Evolutionary conservation across 352 stramenopile genomes (phyloP).

Genomic region (Globisporangium barbulae): DNA sequence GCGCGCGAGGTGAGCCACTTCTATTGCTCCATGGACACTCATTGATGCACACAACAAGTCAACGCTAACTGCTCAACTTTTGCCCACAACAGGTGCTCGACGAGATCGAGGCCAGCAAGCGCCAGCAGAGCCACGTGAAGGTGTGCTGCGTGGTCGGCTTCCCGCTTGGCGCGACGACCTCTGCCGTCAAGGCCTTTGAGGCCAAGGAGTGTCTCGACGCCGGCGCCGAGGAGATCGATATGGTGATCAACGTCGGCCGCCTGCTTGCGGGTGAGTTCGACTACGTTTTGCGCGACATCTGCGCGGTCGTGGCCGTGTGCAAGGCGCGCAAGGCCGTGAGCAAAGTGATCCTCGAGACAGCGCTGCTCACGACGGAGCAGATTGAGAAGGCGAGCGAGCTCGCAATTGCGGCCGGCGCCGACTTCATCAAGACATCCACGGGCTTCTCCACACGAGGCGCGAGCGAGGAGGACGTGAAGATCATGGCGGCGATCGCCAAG

Average conservation of each 20-base stretch:
- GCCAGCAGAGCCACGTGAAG: constrained; percentile 44
- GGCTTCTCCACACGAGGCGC: constrained; percentile 82
- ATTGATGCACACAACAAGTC: not conserved
- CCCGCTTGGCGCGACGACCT: constrained; percentile 57
- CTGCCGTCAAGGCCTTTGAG: constrained; percentile 72
- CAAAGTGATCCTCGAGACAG: constrained; percentile 88
- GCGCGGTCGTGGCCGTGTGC: constrained; percentile 63
- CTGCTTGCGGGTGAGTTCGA: constrained; percentile 62
- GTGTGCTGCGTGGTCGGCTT: constrained; percentile 85
- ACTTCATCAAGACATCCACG: constrained; percentile 89
- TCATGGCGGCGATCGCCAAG: constrained; percentile 67
- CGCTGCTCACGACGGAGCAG: constrained; percentile 63
- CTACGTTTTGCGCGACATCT: constrained; percentile 75
- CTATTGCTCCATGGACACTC: not conserved
- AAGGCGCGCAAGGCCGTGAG: constrained; percentile 49
- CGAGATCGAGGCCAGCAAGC: constrained; percentile 29
- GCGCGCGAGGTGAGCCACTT: constrained; percentile 33
- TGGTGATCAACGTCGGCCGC: constrained; percentile 81
- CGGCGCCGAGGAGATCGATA: constrained; percentile 86
- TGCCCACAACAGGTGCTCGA: constrained; percentile 31
- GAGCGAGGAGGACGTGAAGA: constrained; percentile 70
- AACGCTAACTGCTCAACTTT: not conserved
- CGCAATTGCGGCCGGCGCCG: constrained; percentile 56
- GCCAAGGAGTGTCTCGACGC: constrained; percentile 56
- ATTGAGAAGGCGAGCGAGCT: constrained; percentile 71